These are phyloP conservation scores for Diplodia seriata DNA, from an alignment of 2,329 filamentous ascomycete genomes.

Conservation along the genomic window DNA sequence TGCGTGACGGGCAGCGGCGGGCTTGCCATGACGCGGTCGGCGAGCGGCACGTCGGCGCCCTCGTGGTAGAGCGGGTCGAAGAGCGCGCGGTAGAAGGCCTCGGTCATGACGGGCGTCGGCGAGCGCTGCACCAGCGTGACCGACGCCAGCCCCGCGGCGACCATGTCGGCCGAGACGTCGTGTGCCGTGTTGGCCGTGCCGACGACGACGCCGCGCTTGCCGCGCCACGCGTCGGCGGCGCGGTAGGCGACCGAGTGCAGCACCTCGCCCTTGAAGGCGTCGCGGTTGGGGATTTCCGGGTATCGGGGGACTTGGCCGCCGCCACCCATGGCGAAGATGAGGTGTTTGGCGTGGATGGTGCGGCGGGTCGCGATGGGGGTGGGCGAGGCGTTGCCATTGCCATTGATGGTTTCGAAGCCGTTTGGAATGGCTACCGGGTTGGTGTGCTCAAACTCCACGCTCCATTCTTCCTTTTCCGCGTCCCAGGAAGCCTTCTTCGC, in stretches of 20 bases:
- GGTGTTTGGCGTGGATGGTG: slow-evolving; percentile 37
- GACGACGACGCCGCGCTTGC: slow-evolving; percentile 55
- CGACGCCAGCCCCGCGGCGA: slow-evolving; percentile 49
- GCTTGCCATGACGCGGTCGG: slow-evolving; percentile 34
- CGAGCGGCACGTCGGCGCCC: slow-evolving; percentile 40
- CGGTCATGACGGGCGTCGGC: slow-evolving; percentile 49
- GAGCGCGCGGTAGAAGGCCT: slow-evolving; percentile 33
- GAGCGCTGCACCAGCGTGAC: slow-evolving; percentile 57
- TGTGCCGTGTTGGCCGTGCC: slow-evolving; percentile 59
- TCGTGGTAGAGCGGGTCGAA: slow-evolving; percentile 36
- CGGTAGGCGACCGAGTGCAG: slow-evolving; percentile 48
- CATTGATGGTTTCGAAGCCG: slow-evolving; percentile 34
- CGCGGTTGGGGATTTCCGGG: slow-evolving; percentile 41
- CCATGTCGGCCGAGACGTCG: slow-evolving; percentile 58
- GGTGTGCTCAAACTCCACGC: slow-evolving; percentile 42
- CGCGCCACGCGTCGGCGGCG: slow-evolving; percentile 44
- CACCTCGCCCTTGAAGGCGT: slow-evolving; percentile 42
- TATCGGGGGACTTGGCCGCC: slow-evolving; percentile 36
- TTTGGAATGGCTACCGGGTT: slow-evolving; percentile 42
- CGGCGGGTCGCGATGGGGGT: slow-evolving; percentile 29
- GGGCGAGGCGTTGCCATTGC: slow-evolving; percentile 35
- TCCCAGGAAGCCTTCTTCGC: slow-evolving; percentile 51
- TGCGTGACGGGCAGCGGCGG: slow-evolving; percentile 17
- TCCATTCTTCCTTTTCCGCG: slow-evolving; percentile 48
- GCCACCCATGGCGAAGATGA: slow-evolving; percentile 46